phyloP scores from a whole-genome alignment of 129 eudicot genomes.

The Logfia minima region DNA sequence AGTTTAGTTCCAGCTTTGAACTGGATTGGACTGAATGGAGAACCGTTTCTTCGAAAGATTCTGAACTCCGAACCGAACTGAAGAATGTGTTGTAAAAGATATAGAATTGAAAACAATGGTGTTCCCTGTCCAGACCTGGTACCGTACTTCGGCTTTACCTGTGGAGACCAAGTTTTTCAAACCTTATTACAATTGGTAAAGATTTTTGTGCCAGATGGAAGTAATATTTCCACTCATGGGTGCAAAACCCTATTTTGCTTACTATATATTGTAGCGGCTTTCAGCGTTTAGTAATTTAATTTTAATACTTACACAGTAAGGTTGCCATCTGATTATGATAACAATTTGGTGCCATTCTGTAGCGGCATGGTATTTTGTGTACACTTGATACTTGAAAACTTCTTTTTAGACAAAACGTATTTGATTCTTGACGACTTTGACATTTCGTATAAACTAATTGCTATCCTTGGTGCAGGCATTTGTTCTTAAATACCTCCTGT shows the following conservation, averaged over 20 bases:
- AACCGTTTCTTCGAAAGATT: neutral
- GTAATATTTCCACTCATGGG: neutral
- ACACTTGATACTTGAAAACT: neutral
- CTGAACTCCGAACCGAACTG: neutral
- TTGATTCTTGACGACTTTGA: slow-evolving; percentile 1
- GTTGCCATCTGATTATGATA: neutral
- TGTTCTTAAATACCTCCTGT: slow-evolving; percentile 83
- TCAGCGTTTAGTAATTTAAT: neutral
- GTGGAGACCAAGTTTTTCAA: neutral
- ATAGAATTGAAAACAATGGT: neutral
- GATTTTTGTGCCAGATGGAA: neutral
- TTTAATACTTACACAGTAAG: neutral
- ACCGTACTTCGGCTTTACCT: neutral
- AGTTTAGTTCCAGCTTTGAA: neutral
- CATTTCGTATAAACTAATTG: slow-evolving; percentile 2
- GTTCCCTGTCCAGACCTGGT: neutral
- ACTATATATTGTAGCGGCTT: neutral
- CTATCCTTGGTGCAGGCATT: slow-evolving; percentile 68
- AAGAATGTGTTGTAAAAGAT: neutral
- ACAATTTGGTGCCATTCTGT: neutral
- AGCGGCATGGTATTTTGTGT: neutral
- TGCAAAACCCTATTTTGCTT: neutral
- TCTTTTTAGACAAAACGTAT: neutral
- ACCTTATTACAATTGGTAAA: neutral
- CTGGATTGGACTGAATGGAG: neutral